Percentiles rank a stretch among this genome's conserved stretches.
phyloP scores from a whole-genome alignment of 2,329 filamentous ascomycete genomes.

The Xylariaceae sp. region DNA sequence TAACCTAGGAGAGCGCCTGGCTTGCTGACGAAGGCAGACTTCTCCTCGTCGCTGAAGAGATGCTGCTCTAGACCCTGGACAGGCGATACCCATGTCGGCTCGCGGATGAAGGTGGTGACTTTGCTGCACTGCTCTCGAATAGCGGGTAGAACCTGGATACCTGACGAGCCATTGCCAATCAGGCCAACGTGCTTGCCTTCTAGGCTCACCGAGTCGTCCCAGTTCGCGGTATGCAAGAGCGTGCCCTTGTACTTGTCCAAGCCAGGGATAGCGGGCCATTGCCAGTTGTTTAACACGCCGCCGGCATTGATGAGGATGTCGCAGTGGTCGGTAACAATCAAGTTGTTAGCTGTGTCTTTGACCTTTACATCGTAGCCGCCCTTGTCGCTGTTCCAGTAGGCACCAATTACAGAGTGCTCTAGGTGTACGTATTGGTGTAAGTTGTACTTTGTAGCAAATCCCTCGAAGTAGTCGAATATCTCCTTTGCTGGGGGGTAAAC shows the following conservation, averaged over 20 bases:
- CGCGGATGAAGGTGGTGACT: conserved; percentile 32
- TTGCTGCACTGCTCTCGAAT: conserved; percentile 18
- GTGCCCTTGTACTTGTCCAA: conserved; percentile 29
- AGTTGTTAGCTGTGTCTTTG: conserved; percentile 9
- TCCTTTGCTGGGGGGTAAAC: conserved; percentile 39
- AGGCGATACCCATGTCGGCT: conserved; percentile 42
- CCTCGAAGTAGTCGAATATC: conserved; percentile 13
- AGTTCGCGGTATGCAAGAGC: conserved; percentile 31
- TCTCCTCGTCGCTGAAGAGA: conserved; percentile 44
- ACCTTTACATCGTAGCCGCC: conserved; percentile 19
- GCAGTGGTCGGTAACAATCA: conserved; percentile 14
- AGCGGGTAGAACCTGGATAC: conserved; percentile 33
- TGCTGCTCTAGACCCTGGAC: conserved; percentile 46
- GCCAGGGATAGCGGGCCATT: conserved; percentile 32
- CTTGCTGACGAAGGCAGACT: conserved; percentile 47
- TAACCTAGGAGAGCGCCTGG: conserved; percentile 52
- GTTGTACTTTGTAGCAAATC: conserved; percentile 11
- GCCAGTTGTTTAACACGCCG: conserved; percentile 30
- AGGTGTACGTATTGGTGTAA: conserved; percentile 12
- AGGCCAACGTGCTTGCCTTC: conserved; percentile 29
- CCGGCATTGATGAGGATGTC: conserved; percentile 32
- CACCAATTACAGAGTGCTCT: conserved; percentile 8
- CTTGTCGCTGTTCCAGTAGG: conserved; percentile 21
- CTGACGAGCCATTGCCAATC: conserved; percentile 32
- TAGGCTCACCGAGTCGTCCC: conserved; percentile 26